Conservation (phyloP, 1,139 yeast species). For the Debaryomyces subglobosus region DNA sequence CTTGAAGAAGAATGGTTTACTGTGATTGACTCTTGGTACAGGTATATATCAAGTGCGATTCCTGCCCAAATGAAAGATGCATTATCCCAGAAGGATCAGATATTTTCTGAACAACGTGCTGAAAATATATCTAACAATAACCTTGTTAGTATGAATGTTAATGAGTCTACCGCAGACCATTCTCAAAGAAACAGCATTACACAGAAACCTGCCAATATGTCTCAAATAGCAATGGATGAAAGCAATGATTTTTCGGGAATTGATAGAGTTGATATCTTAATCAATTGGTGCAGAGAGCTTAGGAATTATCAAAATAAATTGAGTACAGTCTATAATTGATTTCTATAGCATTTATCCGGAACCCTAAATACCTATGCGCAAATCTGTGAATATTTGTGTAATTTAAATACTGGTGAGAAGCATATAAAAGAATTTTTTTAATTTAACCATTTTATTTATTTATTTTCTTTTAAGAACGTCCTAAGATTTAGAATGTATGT, state of each 20-base stretch:
- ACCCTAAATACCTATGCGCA: slow-evolving; percentile 6
- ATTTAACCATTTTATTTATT: background rate
- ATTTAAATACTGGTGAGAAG: background rate
- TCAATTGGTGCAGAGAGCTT: slow-evolving; percentile 11
- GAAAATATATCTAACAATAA: slow-evolving; percentile 18
- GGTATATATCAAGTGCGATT: slow-evolving; percentile 29
- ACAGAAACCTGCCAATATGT: background rate
- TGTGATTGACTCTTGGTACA: slow-evolving; percentile 31
- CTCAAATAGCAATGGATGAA: background rate
- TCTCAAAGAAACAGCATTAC: background rate
- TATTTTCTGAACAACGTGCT: slow-evolving; percentile 37
- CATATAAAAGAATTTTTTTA: background rate
- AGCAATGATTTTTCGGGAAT: background rate
- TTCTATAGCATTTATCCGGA: background rate
- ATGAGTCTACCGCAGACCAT: background rate
- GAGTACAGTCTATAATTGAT: slow-evolving; percentile 2
- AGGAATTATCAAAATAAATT: slow-evolving; percentile 3
- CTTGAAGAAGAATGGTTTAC: slow-evolving; percentile 21
- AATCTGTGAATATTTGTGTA: slow-evolving; percentile 3
- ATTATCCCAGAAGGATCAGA: slow-evolving; percentile 45
- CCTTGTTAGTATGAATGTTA: background rate
- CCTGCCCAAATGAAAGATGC: slow-evolving; percentile 32
- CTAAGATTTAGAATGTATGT: background rate
- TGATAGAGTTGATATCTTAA: slow-evolving; percentile 6
- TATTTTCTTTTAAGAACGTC: background rate